Evolutionary conservation across 768 basidiomycete species (phyloP).

Genomic region (Suillus placidus): DNA sequence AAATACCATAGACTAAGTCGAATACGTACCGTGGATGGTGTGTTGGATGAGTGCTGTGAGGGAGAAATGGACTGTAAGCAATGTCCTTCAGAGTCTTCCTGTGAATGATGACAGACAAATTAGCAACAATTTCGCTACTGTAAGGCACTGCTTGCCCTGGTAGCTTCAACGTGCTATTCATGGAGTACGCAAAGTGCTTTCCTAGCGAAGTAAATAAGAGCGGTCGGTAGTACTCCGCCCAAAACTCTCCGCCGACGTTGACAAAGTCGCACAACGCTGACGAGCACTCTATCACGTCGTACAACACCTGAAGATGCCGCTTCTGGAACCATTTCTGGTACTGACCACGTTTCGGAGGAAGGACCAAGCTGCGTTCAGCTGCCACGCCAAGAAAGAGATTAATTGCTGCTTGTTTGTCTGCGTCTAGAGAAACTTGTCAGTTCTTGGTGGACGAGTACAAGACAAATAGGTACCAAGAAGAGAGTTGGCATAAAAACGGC

Average conservation of each 20-base stretch:
- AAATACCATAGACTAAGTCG: conserved; percentile 27
- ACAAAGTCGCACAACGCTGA: conserved; percentile 63
- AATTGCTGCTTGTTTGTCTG: conserved; percentile 96
- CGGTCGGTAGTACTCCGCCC: conserved; percentile 90
- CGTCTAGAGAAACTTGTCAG: conserved; percentile 54
- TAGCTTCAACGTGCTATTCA: conserved; percentile 85
- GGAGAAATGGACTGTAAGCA: conserved; percentile 75
- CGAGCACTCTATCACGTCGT: conserved; percentile 66
- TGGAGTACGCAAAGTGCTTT: conserved; percentile 90
- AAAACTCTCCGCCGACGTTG: conserved; percentile 68
- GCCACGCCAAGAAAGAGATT: conserved; percentile 92
- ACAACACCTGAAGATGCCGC: conserved; percentile 69
- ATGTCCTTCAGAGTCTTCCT: conserved; percentile 73
- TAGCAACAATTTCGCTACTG: not conserved
- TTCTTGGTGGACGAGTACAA: not conserved
- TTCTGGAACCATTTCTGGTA: conserved; percentile 87
- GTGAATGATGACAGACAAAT: not conserved
- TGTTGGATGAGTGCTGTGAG: conserved; percentile 46
- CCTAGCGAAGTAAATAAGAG: conserved; percentile 80
- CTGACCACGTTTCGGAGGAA: conserved; percentile 59
- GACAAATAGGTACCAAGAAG: conserved; percentile 61
- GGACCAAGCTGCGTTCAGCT: conserved; percentile 46
- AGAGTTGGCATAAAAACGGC: conserved; percentile 94
- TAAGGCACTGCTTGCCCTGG: conserved; percentile 59
- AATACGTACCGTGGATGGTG: conserved; percentile 39